Conservation (phyloP, 805 yeast genomes). For the Yarrowia sp. region DNA sequence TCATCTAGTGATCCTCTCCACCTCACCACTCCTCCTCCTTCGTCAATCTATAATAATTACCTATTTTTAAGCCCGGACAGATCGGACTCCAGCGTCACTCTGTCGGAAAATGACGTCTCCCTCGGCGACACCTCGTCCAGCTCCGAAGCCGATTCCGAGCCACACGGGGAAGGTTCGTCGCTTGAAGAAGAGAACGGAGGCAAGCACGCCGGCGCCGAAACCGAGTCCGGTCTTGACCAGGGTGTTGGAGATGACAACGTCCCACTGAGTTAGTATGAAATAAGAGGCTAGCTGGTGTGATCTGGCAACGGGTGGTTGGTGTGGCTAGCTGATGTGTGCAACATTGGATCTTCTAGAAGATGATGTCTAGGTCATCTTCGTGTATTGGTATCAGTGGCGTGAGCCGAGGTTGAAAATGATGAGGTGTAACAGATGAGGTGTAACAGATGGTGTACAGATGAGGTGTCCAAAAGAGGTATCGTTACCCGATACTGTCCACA, state of each 20-base stretch:
- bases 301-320: no score
- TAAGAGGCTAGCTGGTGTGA: neutral
- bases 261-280: conserved; percentile 64
- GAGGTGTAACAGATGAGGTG: no score
- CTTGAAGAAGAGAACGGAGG: conserved; percentile 86
- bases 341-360: no score
- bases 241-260: conserved; percentile 91
- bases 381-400: no score
- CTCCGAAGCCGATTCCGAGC: conserved; percentile 96
- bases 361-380: no score
- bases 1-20: no score
- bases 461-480: no score
- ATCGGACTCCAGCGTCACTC: conserved; percentile 48
- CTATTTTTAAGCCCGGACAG: conserved; percentile 46
- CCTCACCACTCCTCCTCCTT: neutral
- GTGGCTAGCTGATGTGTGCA: no score
- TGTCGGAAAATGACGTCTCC: conserved; percentile 94
- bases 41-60: conserved; percentile 30
- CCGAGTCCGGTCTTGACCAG: conserved; percentile 96
- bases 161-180: conserved; percentile 98
- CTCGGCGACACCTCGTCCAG: conserved; percentile 97
- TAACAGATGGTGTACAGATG: no score
- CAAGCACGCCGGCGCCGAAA: conserved; percentile 93
- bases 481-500: no score
- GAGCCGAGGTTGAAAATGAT: no score